Percentiles rank a stretch among this genome's conserved stretches.
Evolutionary conservation across 352 stramenopile species (phyloP).

Genomic region (Globisporangium acanthophoron): DNA sequence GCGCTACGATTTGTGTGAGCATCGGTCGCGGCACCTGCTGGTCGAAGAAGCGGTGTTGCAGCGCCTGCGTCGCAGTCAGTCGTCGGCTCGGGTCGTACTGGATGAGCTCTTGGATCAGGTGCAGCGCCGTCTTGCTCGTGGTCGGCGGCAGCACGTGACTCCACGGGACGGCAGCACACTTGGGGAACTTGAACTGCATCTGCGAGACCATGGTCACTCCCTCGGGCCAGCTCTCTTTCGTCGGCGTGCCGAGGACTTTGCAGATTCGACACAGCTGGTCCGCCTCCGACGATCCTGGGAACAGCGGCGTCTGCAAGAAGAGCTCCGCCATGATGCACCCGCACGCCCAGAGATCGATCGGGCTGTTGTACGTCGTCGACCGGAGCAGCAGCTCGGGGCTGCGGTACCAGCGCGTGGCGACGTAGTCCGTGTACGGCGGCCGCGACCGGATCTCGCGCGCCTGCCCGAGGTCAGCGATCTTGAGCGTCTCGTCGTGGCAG

Average conservation of each 20-base stretch:
- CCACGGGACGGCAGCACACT: constrained; percentile 73
- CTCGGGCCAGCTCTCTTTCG: constrained; percentile 88
- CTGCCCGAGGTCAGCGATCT: constrained; percentile 71
- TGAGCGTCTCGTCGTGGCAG: constrained; percentile 55
- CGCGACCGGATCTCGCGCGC: constrained; percentile 67
- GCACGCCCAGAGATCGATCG: constrained; percentile 80
- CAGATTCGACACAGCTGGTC: constrained; percentile 97
- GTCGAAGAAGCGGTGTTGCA: constrained; percentile 94
- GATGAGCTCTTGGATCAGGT: constrained; percentile 88
- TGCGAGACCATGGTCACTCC: constrained; percentile 81
- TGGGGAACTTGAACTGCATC: constrained; percentile 92
- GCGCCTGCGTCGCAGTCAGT: constrained; percentile 82
- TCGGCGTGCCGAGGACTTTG: constrained; percentile 89
- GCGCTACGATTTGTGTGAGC: constrained; percentile 10
- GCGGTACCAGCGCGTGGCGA: constrained; percentile 78
- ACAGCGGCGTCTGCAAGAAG: constrained; percentile 58
- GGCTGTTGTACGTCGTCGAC: constrained; percentile 67
- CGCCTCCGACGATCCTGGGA: constrained; percentile 88
- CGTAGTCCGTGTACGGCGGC: constrained; percentile 69
- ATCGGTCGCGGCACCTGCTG: constrained; percentile 42
- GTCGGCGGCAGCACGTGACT: constrained; percentile 61
- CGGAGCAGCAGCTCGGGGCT: constrained; percentile 64
- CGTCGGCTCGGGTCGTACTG: constrained; percentile 88
- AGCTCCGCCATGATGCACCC: constrained; percentile 84
- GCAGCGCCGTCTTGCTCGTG: constrained; percentile 56